Evolutionary conservation across 768 basidiomycete species (phyloP).

Genomic region (Mycena indigotica): DNA sequence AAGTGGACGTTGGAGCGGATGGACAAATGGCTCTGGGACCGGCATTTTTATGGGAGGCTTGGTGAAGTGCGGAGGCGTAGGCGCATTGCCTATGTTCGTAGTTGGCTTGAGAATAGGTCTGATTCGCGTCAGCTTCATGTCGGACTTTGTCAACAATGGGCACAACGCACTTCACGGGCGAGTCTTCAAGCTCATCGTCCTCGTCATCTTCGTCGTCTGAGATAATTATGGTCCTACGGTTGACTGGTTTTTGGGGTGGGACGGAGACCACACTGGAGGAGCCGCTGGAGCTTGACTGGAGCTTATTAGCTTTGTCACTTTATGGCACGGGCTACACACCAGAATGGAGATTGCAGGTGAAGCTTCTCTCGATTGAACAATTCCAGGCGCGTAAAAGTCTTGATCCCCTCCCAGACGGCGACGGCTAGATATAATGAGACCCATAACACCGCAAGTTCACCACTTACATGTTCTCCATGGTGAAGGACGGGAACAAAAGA

Average conservation of each 20-base stretch:
- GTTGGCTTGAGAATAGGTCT: slow-evolving; percentile 13
- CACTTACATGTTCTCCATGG: slow-evolving; percentile 17
- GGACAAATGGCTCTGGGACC: slow-evolving; percentile 34
- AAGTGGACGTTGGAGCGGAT: neutral
- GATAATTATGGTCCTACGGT: slow-evolving; percentile 29
- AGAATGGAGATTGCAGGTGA: slow-evolving; percentile 15
- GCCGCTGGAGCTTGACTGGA: slow-evolving; percentile 12
- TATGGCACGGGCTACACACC: slow-evolving; percentile 8
- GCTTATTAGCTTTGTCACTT: neutral
- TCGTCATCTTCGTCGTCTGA: slow-evolving; percentile 29
- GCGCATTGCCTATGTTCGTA: slow-evolving; percentile 10
- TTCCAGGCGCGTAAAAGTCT: slow-evolving; percentile 8
- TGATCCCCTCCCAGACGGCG: slow-evolving; percentile 20
- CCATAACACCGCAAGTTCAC: neutral
- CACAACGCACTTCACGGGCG: slow-evolving; percentile 11
- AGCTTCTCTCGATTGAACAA: neutral
- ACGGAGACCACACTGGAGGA: slow-evolving; percentile 13
- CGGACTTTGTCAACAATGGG: neutral
- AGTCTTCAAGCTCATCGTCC: slow-evolving; percentile 28
- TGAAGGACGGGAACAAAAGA: neutral
- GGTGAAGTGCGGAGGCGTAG: neutral
- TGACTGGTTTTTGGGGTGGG: slow-evolving; percentile 2
- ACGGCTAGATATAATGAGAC: slow-evolving; percentile 4
- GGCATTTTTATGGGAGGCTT: slow-evolving; percentile 19
- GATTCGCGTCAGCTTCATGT: slow-evolving; percentile 8